phyloP scores from a whole-genome alignment of 441 rosid species.

The Jatropha multifida region DNA sequence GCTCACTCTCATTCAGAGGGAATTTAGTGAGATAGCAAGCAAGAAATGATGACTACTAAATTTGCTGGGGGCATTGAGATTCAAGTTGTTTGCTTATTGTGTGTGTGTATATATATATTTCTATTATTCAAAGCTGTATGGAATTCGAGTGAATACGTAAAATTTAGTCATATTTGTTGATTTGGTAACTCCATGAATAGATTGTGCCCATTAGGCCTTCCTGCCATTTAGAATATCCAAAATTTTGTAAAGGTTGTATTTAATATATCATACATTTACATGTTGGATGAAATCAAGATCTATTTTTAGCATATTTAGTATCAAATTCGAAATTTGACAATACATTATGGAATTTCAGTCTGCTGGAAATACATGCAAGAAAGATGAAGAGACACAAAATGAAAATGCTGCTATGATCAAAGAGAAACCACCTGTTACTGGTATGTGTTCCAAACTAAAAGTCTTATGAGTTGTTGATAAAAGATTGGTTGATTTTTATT shows the following conservation, averaged over 20 bases:
- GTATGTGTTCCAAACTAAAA: slow-evolving; percentile 34
- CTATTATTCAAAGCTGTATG: not conserved
- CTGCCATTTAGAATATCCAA: not conserved
- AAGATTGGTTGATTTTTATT: not conserved
- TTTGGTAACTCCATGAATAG: not conserved
- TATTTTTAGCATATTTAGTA: not conserved
- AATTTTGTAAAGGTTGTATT: not conserved
- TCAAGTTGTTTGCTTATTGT: not conserved
- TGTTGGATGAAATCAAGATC: not conserved
- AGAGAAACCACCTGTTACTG: slow-evolving; percentile 42
- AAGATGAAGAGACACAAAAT: slow-evolving; percentile 44
- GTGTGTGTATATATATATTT: not conserved
- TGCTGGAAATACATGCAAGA: slow-evolving; percentile 67
- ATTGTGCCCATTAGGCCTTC: not conserved
- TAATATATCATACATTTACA: not conserved
- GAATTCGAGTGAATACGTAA: not conserved
- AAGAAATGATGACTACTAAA: not conserved
- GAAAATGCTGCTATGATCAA: slow-evolving; percentile 30
- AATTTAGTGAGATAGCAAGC: not conserved
- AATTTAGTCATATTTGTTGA: not conserved
- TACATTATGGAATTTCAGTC: slow-evolving; percentile 53
- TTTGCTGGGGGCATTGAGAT: not conserved
- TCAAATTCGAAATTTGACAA: slow-evolving; percentile 11
- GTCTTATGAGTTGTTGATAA: not conserved
- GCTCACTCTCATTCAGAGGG: not conserved